Base-by-base conservation (phyloP, 192 early-diverging fungal species). In the Dissophora globulifera region DNA sequence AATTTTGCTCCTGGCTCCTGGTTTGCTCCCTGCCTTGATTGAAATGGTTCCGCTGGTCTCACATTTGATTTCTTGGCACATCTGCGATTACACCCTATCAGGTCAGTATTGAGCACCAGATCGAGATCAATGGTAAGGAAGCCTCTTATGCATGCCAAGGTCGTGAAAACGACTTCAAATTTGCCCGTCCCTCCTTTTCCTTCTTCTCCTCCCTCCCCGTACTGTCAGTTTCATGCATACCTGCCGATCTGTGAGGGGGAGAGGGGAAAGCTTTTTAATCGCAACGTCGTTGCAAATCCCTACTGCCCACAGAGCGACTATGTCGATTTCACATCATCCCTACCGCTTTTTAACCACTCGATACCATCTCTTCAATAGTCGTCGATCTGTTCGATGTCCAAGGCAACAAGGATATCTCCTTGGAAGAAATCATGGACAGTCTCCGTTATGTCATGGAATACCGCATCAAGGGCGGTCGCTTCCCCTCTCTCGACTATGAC, bases 391-490 rank as follows among this genome's bases (percentile, higher is more conserved):
- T 95, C 45, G 93, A 95, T 66, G 84, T 88, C 8, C 83, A 89
- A 38, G 70, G 88, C 55, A 84, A 83, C 78, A 71, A 71, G 55
- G 88, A 92, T 52, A 87, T 93, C 26, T 87, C 92, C 2, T 80
- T 94, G 1, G 72, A 80, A 46, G 95, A 97, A 71, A 90, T 96
- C 35, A 88, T 98, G 22, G 88, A 88, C 26, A 89, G 96, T 16
- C 83, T 98, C 53, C 93, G 92, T 53, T 98, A 97, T 82, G 95
- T 97, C 26, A 93, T 96, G 86, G 93, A 97, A 64, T 96, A 92
- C 76, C 91, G 94, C 19, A 88, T 98, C 58, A 91, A 91, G 58
- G 93, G 92, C 51, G 90, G 92, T 13, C 91, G 93, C 63, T 90
- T 92, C 83, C 88, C 86, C 38, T 87, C 90, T 54, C 88, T 98